Evolutionary conservation across 768 basidiomycete species (phyloP), one percentile per base, ranked within the genome.

Genomic region (Mycena haematopus): DNA sequence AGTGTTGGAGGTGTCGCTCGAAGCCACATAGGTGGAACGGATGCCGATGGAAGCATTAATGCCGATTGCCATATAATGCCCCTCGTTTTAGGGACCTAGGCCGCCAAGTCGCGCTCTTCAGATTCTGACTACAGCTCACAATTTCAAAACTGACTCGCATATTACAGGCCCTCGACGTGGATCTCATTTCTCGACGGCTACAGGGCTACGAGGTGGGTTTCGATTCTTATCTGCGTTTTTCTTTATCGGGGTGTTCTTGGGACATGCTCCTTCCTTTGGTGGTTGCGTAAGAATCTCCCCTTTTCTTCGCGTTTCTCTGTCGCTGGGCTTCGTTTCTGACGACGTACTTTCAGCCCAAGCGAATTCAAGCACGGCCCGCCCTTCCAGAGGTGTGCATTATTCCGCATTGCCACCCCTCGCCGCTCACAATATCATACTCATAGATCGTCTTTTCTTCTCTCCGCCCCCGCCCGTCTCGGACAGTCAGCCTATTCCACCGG

Each of bases 401-500:
- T 42, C 14, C n/a, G 13, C 19, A 4, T 42, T 22, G 6, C 44
- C 21, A 3, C 40, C 21, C 21, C 4, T 24, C 22, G 21, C 22
- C 22, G 22, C 44, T 45, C 2, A 42, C 40, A 21, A n/a, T 22
- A 13, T 31, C 35, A 15, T 10, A 7, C 14, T 45, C 57, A 64
- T 66, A 53, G 70, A 56, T 38, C 73, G 63, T 54, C 70, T 53
- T 36, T 70, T 71, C 46, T 79, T 84, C 0, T 85, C 85, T 27
- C 85, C 87, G 15, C 84, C 84, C 9, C 81, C 78, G 33, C 75
- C 76, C 15, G 49, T 40, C 11, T 65, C 70, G 56, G 66, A 70
- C 52, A 68, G 72, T 25, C 69, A 66, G 19, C 63, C 71, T 2
- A 73, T 82, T 4, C 90, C 89, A 0, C 87, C 88, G 1, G 85